phyloP scores from a whole-genome alignment of 805 yeast species.

The Suhomyces xylopsoci region DNA sequence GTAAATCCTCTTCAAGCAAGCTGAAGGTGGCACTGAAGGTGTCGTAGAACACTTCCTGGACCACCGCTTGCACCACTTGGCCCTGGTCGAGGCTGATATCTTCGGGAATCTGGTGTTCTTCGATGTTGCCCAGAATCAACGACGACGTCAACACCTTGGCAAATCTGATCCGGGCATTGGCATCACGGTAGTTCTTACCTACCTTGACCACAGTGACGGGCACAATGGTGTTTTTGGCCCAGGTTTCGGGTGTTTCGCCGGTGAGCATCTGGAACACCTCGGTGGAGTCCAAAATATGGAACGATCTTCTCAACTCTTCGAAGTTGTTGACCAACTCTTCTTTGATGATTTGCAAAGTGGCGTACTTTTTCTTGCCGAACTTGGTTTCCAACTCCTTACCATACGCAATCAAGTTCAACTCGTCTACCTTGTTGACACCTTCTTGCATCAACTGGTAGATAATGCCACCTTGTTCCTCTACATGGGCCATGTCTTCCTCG shows the following conservation, averaged over 20 bases:
- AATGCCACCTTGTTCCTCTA: slow-evolving; percentile 80
- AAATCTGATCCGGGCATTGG: slow-evolving; percentile 40
- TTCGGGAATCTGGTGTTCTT: slow-evolving; percentile 44
- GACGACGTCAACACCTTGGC: slow-evolving; percentile 41
- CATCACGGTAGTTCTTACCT: slow-evolving; percentile 57
- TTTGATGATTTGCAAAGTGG: slow-evolving; percentile 78
- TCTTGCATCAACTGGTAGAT: slow-evolving; percentile 69
- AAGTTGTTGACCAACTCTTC: slow-evolving; percentile 85
- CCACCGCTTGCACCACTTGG: slow-evolving; percentile 84
- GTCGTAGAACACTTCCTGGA: slow-evolving; percentile 68
- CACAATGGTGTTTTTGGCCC: slow-evolving; percentile 65
- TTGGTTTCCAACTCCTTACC: slow-evolving; percentile 81
- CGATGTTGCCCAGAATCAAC: slow-evolving; percentile 42
- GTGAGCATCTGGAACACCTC: slow-evolving; percentile 88
- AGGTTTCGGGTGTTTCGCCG: slow-evolving; percentile 73
- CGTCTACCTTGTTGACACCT: slow-evolving; percentile 74
- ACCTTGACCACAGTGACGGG: slow-evolving; percentile 74
- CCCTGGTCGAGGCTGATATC: slow-evolving; percentile 50
- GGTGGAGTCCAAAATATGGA: slow-evolving; percentile 58
- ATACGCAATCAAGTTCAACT: slow-evolving; percentile 83
- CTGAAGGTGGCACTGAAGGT: slow-evolving; percentile 72
- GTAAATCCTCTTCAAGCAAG: slow-evolving; percentile 62
- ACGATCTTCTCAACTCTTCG: slow-evolving; percentile 77
- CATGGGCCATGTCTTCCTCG: slow-evolving; percentile 83
- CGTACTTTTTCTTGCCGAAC: slow-evolving; percentile 69